phyloP scores from a whole-genome alignment of 1,139 yeast species.

The Candida smagusa region DNA sequence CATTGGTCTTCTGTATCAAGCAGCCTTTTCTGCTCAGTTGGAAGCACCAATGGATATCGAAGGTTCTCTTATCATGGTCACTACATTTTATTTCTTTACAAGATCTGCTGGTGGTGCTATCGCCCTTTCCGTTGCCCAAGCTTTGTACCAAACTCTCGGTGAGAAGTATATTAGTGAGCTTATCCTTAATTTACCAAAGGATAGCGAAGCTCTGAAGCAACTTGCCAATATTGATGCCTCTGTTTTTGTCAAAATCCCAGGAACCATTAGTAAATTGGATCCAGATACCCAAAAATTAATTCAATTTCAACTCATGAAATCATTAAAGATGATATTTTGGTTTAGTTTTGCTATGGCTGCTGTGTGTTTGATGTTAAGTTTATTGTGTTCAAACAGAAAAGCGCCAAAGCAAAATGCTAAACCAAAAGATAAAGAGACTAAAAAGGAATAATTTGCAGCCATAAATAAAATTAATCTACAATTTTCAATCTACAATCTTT shows the following conservation, averaged over 20 bases:
- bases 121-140: conserved; percentile 16
- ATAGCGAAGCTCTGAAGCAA: conserved; percentile 14
- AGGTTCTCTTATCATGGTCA: conserved; percentile 18
- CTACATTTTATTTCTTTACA: conserved; percentile 18
- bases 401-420: conserved; percentile 26
- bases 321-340: conserved; percentile 40
- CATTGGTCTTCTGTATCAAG: conserved; percentile 20
- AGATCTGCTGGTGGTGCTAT: conserved; percentile 18
- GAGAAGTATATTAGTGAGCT: conserved; percentile 17
- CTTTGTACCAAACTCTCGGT: conserved; percentile 13
- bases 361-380: conserved; percentile 23
- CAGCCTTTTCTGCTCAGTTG: conserved; percentile 20
- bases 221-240: conserved; percentile 16
- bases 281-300: conserved; percentile 18
- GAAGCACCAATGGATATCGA: conserved; percentile 19
- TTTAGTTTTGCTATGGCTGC: conserved; percentile 33
- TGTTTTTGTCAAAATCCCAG: conserved; percentile 27
- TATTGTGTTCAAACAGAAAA: conserved; percentile 36
- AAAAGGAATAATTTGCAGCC: no score
- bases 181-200: conserved; percentile 11
- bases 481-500: no score
- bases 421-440: no score
- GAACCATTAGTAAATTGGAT: conserved; percentile 25
- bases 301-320: conserved; percentile 30
- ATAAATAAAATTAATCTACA: no score